phyloP scores from a whole-genome alignment of 1,284 basidiomycete genomes.

The Ceratobasidium sp. region DNA sequence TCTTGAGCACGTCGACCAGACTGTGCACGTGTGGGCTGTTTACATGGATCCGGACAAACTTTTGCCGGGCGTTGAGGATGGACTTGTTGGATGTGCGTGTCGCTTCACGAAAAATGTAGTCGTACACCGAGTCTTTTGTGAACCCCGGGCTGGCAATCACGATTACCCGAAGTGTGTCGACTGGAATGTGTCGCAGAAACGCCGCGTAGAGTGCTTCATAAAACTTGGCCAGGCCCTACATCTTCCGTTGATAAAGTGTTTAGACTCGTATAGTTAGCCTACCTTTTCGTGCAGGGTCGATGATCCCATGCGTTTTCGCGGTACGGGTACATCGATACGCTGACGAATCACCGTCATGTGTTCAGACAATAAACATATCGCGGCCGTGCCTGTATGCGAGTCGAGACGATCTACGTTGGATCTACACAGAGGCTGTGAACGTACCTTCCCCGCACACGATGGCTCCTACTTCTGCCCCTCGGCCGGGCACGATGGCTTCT shows the following conservation, averaged over 20 bases:
- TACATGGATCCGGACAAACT: slow-evolving; percentile 90
- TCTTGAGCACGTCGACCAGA: slow-evolving; percentile 91
- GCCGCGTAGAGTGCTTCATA: slow-evolving; percentile 86
- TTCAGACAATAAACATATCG: slow-evolving; percentile 92
- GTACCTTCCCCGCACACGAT: slow-evolving; percentile 91
- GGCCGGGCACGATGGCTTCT: slow-evolving; percentile 89
- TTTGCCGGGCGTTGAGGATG: slow-evolving; percentile 76
- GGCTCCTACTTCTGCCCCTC: slow-evolving; percentile 95
- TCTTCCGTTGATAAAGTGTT: slow-evolving; percentile 38
- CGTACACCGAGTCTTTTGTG: slow-evolving; percentile 88
- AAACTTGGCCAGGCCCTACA: slow-evolving; percentile 74
- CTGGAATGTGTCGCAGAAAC: slow-evolving; percentile 89
- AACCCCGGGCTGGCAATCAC: slow-evolving; percentile 98
- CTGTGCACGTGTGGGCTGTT: slow-evolving; percentile 96
- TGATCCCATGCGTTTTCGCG: slow-evolving; percentile 86
- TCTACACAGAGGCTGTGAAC: slow-evolving; percentile 26
- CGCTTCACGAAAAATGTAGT: slow-evolving; percentile 85
- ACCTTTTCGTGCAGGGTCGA: slow-evolving; percentile 85
- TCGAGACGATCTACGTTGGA: slow-evolving; percentile 3
- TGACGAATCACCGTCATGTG: slow-evolving; percentile 97
- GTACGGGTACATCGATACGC: slow-evolving; percentile 88
- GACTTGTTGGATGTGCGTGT: slow-evolving; percentile 82
- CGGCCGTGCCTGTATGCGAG: slow-evolving; percentile 71
- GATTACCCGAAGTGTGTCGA: slow-evolving; percentile 81
- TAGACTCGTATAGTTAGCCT: slow-evolving; percentile 30